Conservation (phyloP, 768 basidiomycete genomes). For the Termitomyces sp. region DNA sequence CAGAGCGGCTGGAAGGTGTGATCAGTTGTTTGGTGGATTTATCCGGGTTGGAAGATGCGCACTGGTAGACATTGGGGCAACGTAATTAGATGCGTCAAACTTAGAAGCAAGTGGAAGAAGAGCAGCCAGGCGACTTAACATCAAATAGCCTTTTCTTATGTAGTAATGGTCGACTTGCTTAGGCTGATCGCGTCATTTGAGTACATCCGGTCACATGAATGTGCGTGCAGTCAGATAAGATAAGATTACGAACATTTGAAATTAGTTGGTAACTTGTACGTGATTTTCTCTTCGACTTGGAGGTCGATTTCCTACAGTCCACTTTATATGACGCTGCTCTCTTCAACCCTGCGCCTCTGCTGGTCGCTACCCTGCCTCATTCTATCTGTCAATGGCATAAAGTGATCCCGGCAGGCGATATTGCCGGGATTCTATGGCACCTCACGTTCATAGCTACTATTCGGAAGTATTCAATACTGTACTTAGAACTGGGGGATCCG, state of each 20-base stretch:
- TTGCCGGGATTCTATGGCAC: not conserved
- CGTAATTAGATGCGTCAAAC: constrained; percentile 33
- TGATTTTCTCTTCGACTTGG: too few species aligned
- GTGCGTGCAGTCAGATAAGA: not conserved
- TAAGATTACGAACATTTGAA: not conserved
- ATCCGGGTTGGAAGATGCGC: constrained; percentile 1
- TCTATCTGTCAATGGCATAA: too few species aligned
- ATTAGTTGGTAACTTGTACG: not conserved
- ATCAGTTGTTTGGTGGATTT: not conserved
- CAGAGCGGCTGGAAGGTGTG: constrained; percentile 8
- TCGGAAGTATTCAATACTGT: not conserved
- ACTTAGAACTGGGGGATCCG: not conserved
- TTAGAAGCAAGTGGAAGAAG: constrained; percentile 14
- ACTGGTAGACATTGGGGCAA: constrained; percentile 36
- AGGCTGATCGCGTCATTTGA: not conserved
- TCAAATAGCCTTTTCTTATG: constrained; percentile 2
- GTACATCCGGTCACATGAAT: not conserved
- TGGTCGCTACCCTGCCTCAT: too few species aligned
- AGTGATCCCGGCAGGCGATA: not conserved
- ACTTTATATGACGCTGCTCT: not conserved
- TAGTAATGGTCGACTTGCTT: not conserved
- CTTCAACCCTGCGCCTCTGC: not conserved
- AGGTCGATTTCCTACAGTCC: not conserved
- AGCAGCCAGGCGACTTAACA: constrained; percentile 23
- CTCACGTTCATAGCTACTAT: not conserved